phyloP scores from a whole-genome alignment of 176 grass and related monocot genomes.

The Oryza punctata region DNA sequence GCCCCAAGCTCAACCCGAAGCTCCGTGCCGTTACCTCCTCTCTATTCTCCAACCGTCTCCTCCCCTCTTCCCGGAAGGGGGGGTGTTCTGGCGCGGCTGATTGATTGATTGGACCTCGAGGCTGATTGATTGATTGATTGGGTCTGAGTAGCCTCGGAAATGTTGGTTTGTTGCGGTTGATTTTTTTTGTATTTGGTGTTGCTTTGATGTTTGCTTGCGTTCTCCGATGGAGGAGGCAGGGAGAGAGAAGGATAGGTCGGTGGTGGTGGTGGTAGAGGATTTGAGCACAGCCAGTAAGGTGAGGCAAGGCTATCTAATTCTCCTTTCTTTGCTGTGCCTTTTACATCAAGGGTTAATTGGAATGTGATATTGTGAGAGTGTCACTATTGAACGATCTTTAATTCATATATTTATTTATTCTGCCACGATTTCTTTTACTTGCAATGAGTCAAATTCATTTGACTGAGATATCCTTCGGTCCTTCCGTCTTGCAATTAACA shows the following conservation, averaged over 20 bases:
- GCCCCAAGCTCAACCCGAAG: background rate
- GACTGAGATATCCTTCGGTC: background rate
- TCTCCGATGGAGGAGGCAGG: conserved; percentile 33
- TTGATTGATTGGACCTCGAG: background rate
- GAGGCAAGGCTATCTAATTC: conserved; percentile 14
- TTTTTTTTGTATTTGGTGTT: background rate
- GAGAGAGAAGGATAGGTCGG: conserved; percentile 23
- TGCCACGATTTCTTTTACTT: background rate
- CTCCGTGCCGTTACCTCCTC: background rate
- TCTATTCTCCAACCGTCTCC: background rate
- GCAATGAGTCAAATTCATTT: background rate
- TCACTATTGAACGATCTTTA: background rate
- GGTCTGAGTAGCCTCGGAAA: conserved; percentile 5
- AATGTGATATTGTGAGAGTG: background rate
- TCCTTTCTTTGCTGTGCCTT: background rate
- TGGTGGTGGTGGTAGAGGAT: conserved; percentile 20
- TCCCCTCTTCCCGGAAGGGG: background rate
- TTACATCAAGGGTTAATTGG: background rate
- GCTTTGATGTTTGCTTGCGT: conserved; percentile 22
- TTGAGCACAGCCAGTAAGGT: conserved; percentile 10
- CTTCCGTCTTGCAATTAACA: background rate
- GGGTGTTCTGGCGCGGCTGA: background rate
- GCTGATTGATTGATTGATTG: background rate
- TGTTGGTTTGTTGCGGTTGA: background rate
- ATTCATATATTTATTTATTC: background rate